A percentile compares a stretch with the other conserved stretches of the same genome.
phyloP scores from a whole-genome alignment of 352 stramenopile genomes.

The Pythium apleroticum region DNA sequence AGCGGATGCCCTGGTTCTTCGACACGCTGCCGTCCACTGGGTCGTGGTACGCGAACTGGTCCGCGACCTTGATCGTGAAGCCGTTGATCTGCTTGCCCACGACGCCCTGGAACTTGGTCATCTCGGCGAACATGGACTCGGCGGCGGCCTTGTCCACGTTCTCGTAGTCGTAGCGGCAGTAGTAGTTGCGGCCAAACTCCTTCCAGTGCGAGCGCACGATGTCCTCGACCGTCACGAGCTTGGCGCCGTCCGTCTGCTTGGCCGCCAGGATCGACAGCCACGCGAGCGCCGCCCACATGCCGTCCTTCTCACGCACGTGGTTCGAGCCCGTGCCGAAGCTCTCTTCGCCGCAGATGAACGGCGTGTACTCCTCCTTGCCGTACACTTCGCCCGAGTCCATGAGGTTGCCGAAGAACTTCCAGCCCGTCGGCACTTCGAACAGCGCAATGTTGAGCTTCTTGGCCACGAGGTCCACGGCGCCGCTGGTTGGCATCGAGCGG shows the following conservation, averaged over 20 bases:
- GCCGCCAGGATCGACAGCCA: slow-evolving; percentile 98
- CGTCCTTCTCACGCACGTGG: slow-evolving; percentile 99
- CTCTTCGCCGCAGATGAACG: slow-evolving; percentile 99
- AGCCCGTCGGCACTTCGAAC: slow-evolving; percentile 98
- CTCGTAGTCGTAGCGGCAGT: slow-evolving; percentile 99
- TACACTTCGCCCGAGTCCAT: slow-evolving; percentile 98
- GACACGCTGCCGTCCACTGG: slow-evolving; percentile 96
- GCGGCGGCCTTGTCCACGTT: slow-evolving; percentile 92
- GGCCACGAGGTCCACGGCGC: slow-evolving; percentile 96
- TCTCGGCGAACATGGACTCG: slow-evolving; percentile 73
- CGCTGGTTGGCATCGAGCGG: slow-evolving; percentile 98
- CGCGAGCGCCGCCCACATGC: slow-evolving; percentile 97
- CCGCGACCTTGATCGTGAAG: slow-evolving; percentile 83
- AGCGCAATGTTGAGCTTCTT: slow-evolving; percentile 93
- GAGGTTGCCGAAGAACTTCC: slow-evolving; percentile 99
- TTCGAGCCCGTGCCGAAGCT: slow-evolving; percentile 98
- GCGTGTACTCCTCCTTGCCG: slow-evolving; percentile 96
- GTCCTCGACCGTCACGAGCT: slow-evolving; percentile 95
- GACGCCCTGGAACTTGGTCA: slow-evolving; percentile 67
- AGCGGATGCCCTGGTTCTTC: slow-evolving; percentile 96
- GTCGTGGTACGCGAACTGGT: slow-evolving; percentile 99
- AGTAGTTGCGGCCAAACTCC: slow-evolving; percentile 98
- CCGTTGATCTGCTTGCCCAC: slow-evolving; percentile 71
- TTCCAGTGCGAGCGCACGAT: slow-evolving; percentile 97
- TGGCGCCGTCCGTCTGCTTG: slow-evolving; percentile 81